phyloP scores from a whole-genome alignment of 2,329 filamentous ascomycete genomes.

The Phialophora expanda region DNA sequence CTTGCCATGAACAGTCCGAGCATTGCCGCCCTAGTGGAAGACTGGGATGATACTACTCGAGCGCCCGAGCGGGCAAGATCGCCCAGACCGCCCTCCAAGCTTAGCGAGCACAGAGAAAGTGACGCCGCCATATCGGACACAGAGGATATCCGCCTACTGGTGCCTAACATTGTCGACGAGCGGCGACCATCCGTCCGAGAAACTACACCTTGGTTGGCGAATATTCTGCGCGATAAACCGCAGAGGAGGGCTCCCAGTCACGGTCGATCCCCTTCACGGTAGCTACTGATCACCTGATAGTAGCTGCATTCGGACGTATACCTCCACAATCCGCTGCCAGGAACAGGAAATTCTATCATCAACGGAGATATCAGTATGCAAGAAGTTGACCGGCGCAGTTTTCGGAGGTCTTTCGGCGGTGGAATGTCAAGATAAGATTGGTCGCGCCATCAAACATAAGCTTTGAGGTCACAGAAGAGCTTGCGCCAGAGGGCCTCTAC shows the following conservation, averaged over 20 bases:
- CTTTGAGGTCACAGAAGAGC: not conserved
- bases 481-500: not conserved
- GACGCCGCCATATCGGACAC: slow-evolving; percentile 28
- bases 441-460: not conserved
- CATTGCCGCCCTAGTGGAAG: slow-evolving; percentile 36
- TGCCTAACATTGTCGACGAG: slow-evolving; percentile 33
- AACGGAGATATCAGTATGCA: not conserved
- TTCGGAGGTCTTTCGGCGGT: not conserved
- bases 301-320: not conserved
- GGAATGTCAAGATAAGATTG: not conserved
- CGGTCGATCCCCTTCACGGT: slow-evolving; percentile 34
- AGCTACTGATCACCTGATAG: not conserved
- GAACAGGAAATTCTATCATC: not conserved
- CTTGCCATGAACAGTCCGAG: slow-evolving; percentile 38
- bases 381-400: not conserved
- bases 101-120: slow-evolving; percentile 24
- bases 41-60: slow-evolving; percentile 28
- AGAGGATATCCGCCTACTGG: slow-evolving; percentile 29
- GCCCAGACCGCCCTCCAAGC: slow-evolving; percentile 16
- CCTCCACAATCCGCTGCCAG: not conserved
- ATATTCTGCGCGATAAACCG: slow-evolving; percentile 36
- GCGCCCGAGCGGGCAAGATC: slow-evolving; percentile 17
- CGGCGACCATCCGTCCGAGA: slow-evolving; percentile 33
- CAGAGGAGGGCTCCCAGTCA: slow-evolving; percentile 29
- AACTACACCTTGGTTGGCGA: slow-evolving; percentile 35